Conservation (phyloP, 2,329 filamentous ascomycete genomes). For the Verticillium nubilum region DNA sequence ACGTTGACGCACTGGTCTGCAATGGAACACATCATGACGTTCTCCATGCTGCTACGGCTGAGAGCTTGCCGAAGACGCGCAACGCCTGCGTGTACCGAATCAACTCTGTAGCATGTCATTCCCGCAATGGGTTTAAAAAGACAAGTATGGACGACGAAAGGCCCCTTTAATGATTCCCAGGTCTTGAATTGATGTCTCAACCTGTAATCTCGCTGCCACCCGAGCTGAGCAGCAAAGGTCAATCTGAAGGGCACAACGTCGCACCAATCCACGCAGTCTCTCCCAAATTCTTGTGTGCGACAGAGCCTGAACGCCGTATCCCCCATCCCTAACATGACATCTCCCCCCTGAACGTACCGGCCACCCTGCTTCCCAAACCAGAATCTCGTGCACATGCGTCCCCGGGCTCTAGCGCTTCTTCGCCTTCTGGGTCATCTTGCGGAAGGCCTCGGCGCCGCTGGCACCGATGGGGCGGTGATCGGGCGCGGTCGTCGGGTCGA, state of each 20-base stretch:
- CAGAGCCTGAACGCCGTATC: not conserved
- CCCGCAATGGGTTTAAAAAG: too few relatives aligned
- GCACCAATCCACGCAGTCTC: too few relatives aligned
- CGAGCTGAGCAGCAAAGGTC: too few relatives aligned
- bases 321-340: not conserved
- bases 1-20: too few relatives aligned
- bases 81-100: not conserved
- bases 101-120: too few relatives aligned
- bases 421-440: constrained; percentile 59
- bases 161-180: too few relatives aligned
- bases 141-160: too few relatives aligned
- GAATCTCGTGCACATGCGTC: not conserved
- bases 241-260: too few relatives aligned
- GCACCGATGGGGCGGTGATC: constrained; percentile 58
- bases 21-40: not conserved
- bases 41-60: not conserved
- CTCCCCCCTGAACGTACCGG: not conserved
- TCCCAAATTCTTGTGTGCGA: too few relatives aligned
- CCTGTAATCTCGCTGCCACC: too few relatives aligned
- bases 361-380: not conserved
- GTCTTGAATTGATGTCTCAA: too few relatives aligned
- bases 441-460: constrained; percentile 59
- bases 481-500: constrained; percentile 43
- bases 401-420: constrained; percentile 37
- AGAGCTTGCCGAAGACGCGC: not conserved